These are phyloP conservation scores for Durusdinium trenchii DNA, from an alignment of 73 alveolate genomes.

Conservation along the genomic window DNA sequence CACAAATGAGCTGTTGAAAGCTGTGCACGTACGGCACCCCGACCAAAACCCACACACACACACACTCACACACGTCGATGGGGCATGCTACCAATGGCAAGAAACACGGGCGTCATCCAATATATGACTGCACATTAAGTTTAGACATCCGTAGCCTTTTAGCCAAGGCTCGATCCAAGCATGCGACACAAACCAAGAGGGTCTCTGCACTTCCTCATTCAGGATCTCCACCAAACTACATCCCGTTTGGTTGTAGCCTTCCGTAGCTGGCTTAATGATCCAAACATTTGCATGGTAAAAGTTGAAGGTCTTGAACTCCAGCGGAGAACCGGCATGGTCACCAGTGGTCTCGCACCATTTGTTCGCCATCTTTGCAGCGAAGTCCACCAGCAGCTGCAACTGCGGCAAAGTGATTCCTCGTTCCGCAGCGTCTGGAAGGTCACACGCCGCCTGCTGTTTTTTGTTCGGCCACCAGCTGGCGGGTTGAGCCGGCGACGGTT, in stretches of 20 bases:
- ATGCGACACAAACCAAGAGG: conserved; percentile 51
- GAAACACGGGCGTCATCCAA: neutral
- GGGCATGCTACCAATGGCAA: neutral
- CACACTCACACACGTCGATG: neutral
- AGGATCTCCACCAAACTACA: neutral
- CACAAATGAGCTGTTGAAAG: neutral
- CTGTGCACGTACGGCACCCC: neutral
- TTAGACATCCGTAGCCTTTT: neutral
- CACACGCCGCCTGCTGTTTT: neutral
- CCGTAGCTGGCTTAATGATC: conserved; percentile 10
- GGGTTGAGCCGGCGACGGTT: too few relatives aligned
- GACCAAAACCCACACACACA: neutral
- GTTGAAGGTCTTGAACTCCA: neutral
- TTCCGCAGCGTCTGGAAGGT: neutral
- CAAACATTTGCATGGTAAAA: neutral
- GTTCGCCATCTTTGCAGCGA: neutral
- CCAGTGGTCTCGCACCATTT: neutral
- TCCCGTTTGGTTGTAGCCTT: neutral
- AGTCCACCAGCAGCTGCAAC: neutral
- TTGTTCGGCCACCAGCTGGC: too few relatives aligned
- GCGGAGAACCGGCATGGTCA: neutral
- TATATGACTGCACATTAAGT: neutral
- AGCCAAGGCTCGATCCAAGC: conserved; percentile 51
- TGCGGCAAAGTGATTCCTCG: neutral
- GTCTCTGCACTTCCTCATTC: neutral